Conservation (phyloP, 306 rosid species). For the Dryas drummondii region DNA sequence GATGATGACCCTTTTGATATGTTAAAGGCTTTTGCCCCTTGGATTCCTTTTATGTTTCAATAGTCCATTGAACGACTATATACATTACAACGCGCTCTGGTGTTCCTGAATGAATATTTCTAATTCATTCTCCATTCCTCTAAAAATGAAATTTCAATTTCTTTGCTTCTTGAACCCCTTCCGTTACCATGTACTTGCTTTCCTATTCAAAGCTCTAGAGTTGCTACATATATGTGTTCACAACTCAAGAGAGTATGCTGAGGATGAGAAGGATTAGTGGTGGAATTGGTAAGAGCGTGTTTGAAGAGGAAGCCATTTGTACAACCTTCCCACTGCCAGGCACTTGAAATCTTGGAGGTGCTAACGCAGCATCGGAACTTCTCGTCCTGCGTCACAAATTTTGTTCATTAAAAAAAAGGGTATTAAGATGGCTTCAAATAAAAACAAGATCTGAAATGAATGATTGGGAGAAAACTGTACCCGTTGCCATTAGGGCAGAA, state of each 20-base stretch:
- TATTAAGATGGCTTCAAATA: neutral
- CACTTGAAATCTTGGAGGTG: slow-evolving; percentile 37
- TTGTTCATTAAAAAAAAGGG: neutral
- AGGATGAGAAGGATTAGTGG: slow-evolving; percentile 23
- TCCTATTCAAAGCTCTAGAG: slow-evolving; percentile 13
- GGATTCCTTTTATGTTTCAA: neutral
- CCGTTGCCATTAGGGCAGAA: slow-evolving; percentile 61
- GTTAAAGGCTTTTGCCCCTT: neutral
- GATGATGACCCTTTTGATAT: no score
- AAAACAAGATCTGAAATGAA: neutral
- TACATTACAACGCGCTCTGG: neutral
- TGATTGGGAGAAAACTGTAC: slow-evolving; percentile 26
- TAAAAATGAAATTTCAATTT: neutral
- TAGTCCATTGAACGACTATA: neutral
- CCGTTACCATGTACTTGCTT: slow-evolving; percentile 11
- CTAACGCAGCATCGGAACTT: slow-evolving; percentile 24
- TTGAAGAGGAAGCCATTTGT: slow-evolving; percentile 51
- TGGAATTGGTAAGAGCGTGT: slow-evolving; percentile 41
- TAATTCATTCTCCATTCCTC: slow-evolving; percentile 12
- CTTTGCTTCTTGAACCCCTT: neutral
- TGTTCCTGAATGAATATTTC: neutral
- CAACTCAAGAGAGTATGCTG: slow-evolving; percentile 4
- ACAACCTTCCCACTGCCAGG: slow-evolving; percentile 35
- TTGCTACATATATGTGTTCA: neutral
- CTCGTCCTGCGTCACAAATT: slow-evolving; percentile 36